These are phyloP conservation scores for Hura crepitans DNA, from an alignment of 441 rosid genomes.

Conservation along the genomic window DNA sequence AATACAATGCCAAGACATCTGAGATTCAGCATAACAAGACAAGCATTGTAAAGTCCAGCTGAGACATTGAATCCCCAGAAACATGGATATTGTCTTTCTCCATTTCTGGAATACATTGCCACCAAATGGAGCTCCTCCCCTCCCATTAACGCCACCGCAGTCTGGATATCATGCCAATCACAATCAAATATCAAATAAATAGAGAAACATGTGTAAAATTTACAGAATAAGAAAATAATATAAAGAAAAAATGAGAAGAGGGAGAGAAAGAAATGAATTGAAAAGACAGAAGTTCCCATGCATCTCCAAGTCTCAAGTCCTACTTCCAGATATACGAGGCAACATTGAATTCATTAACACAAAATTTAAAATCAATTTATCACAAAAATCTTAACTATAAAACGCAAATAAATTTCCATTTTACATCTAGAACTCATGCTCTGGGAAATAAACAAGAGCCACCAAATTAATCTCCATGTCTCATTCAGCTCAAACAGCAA, in stretches of 20 bases:
- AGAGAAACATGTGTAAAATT: not conserved
- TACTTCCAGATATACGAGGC: not conserved
- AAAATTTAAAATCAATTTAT: not conserved
- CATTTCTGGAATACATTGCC: constrained; percentile 68
- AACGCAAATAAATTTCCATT: not conserved
- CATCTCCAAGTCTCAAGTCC: constrained; percentile 2
- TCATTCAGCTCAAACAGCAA: not conserved
- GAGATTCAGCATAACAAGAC: constrained; percentile 82
- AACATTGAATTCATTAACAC: not conserved
- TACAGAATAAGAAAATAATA: not conserved
- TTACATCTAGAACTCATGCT: not conserved
- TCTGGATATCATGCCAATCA: constrained; percentile 44
- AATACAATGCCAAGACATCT: constrained; percentile 96
- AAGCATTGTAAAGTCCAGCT: constrained; percentile 64
- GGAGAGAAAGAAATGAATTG: not conserved
- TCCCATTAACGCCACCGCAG: constrained; percentile 76
- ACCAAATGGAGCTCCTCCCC: constrained; percentile 89
- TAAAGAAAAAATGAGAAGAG: constrained; percentile 1
- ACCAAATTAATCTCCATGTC: not conserved
- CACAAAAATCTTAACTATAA: not conserved
- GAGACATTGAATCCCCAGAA: constrained; percentile 86
- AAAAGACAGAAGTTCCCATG: not conserved
- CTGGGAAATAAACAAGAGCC: not conserved
- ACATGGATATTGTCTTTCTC: constrained; percentile 51
- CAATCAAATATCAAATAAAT: constrained; percentile 13